phyloP scores from a whole-genome alignment of 306 rosid species.

The Gastrolobium bilobum region DNA sequence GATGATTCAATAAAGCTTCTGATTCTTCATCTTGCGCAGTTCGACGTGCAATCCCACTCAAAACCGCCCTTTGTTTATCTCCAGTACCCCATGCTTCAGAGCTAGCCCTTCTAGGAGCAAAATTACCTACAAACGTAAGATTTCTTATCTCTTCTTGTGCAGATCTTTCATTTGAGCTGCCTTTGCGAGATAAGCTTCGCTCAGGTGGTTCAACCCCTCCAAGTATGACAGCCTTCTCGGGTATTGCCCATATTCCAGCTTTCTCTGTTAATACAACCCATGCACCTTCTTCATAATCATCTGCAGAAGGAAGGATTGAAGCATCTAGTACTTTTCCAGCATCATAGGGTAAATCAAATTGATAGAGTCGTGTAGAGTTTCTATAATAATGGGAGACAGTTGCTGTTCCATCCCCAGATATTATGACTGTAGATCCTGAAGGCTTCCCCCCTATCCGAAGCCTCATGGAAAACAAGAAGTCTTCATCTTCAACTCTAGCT shows the following conservation, averaged over 20 bases:
- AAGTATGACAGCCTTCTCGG: constrained; percentile 91
- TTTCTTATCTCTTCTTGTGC: constrained; percentile 82
- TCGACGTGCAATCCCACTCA: constrained; percentile 71
- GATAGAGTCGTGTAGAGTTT: constrained; percentile 78
- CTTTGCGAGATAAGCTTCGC: constrained; percentile 94
- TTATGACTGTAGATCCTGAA: constrained; percentile 83
- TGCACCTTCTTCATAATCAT: constrained; percentile 89
- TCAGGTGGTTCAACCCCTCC: constrained; percentile 99
- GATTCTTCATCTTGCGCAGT: constrained; percentile 92
- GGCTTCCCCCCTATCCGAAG: constrained; percentile 93
- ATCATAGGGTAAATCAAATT: constrained; percentile 95
- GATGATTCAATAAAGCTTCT: constrained; percentile 82
- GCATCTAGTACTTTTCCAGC: constrained; percentile 99
- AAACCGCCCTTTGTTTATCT: constrained; percentile 71
- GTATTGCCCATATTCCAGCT: constrained; percentile 99
- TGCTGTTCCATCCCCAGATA: constrained; percentile 95
- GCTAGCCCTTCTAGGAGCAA: constrained; percentile 78
- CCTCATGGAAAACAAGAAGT: constrained; percentile 91
- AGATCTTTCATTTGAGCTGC: constrained; percentile 94
- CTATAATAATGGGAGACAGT: constrained; percentile 88
- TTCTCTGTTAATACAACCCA: constrained; percentile 97
- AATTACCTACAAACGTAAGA: constrained; percentile 69
- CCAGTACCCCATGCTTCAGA: constrained; percentile 87
- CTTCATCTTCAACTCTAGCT: constrained; percentile 90
- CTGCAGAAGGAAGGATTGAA: constrained; percentile 85